A percentile compares a stretch with the other conserved stretches of the same genome.
phyloP scores from a whole-genome alignment of 163 green algal species.

The Scenedesmus sp. region DNA sequence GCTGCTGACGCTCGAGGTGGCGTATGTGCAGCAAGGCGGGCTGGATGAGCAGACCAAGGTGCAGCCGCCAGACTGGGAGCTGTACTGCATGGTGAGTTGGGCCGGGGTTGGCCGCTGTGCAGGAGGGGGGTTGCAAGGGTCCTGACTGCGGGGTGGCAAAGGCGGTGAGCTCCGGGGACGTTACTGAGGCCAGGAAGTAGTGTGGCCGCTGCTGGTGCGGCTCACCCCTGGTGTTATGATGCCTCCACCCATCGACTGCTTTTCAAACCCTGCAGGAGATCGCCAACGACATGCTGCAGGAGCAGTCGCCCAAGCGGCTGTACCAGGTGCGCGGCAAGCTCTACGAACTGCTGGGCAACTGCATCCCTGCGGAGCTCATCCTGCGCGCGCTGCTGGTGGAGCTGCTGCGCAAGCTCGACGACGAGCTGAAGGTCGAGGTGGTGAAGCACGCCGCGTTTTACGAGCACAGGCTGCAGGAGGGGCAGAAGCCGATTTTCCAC shows the following conservation, averaged over 20 bases:
- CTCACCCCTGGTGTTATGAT: no score
- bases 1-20: slow-evolving; percentile 83
- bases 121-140: no score
- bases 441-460: slow-evolving; percentile 84
- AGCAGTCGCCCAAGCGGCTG: slow-evolving; percentile 93
- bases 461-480: slow-evolving; percentile 94
- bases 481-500: slow-evolving; percentile 98
- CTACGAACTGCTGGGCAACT: slow-evolving; percentile 99
- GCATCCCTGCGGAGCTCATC: slow-evolving; percentile 94
- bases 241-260: slow-evolving; percentile 33
- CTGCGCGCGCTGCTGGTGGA: slow-evolving; percentile 77
- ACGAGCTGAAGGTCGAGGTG: slow-evolving; percentile 87
- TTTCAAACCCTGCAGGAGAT: slow-evolving; percentile 81
- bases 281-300: slow-evolving; percentile 86
- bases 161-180: no score
- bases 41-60: slow-evolving; percentile 78
- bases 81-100: slow-evolving; percentile 81
- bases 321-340: slow-evolving; percentile 91
- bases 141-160: no score
- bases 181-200: no score
- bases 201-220: no score
- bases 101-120: neutral
- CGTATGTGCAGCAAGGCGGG: slow-evolving; percentile 69
- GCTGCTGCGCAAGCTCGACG: slow-evolving; percentile 89
- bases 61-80: slow-evolving; percentile 89